These are phyloP conservation scores for Chytriomyces sp. DNA, from an alignment of 192 early-diverging fungal species.

Conservation along the genomic window DNA sequence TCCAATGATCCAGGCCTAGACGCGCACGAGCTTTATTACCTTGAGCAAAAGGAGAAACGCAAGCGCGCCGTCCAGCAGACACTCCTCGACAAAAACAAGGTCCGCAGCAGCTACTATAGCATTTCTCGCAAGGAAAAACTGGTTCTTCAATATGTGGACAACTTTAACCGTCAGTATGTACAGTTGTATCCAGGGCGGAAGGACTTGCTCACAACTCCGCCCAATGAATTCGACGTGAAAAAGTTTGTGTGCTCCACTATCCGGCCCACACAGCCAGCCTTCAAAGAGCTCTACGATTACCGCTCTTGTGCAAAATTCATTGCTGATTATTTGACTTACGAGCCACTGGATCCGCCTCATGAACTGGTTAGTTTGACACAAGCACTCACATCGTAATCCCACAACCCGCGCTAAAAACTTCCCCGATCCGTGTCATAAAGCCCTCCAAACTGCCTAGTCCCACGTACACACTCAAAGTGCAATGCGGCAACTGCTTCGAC, in stretches of 20 bases:
- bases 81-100: slow-evolving; percentile 45
- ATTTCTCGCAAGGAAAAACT: slow-evolving; percentile 50
- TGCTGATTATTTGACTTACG: slow-evolving; percentile 56
- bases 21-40: slow-evolving; percentile 45
- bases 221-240: slow-evolving; percentile 61
- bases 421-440: slow-evolving; percentile 34
- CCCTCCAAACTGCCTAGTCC: slow-evolving; percentile 50
- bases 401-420: too few relatives aligned
- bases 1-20: slow-evolving; percentile 14
- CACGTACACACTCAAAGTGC: slow-evolving; percentile 53
- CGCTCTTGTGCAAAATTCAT: slow-evolving; percentile 55
- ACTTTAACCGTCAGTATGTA: slow-evolving; percentile 59
- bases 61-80: slow-evolving; percentile 26
- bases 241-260: slow-evolving; percentile 64
- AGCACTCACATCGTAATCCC: too few relatives aligned
- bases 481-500: slow-evolving; percentile 60
- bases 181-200: slow-evolving; percentile 60
- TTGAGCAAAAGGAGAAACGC: slow-evolving; percentile 36
- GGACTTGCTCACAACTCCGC: slow-evolving; percentile 47
- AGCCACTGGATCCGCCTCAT: slow-evolving; percentile 55
- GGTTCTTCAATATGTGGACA: slow-evolving; percentile 56
- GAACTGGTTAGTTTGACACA: slow-evolving; percentile 53
- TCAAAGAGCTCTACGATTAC: slow-evolving; percentile 61
- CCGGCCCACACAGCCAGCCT: slow-evolving; percentile 56
- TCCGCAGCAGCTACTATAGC: slow-evolving; percentile 48